phyloP scores from a whole-genome alignment of 2,329 filamentous ascomycete genomes.

The Davidsoniella australis region DNA sequence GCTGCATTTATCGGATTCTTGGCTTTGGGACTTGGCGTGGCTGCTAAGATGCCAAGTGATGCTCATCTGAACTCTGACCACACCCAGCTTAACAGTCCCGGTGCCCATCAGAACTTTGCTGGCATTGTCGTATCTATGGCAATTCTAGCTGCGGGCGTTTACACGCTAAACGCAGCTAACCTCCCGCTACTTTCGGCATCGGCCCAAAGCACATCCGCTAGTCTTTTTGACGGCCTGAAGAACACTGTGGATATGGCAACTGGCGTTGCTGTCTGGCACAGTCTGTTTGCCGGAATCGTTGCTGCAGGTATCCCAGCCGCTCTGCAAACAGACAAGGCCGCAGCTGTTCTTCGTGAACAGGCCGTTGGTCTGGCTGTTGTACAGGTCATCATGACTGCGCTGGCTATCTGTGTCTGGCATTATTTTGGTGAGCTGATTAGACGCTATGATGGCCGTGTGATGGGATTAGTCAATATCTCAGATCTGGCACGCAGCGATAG shows the following conservation, averaged over 20 bases:
- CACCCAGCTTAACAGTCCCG: slow-evolving; percentile 18
- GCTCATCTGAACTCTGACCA: slow-evolving; percentile 18
- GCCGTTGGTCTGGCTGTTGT: slow-evolving; percentile 26
- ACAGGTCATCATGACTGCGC: slow-evolving; percentile 24
- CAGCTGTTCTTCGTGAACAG: slow-evolving; percentile 22
- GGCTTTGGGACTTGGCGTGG: slow-evolving; percentile 1
- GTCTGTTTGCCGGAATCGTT: slow-evolving; percentile 26
- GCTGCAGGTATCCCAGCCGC: slow-evolving; percentile 25
- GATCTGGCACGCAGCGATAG: slow-evolving; percentile 26
- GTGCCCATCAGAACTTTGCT: slow-evolving; percentile 20
- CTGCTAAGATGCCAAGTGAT: slow-evolving; percentile 8
- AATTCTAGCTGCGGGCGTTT: slow-evolving; percentile 27
- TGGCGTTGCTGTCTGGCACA: slow-evolving; percentile 25
- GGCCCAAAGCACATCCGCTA: slow-evolving; percentile 31
- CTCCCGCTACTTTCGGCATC: slow-evolving; percentile 29
- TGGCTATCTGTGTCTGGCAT: slow-evolving; percentile 24
- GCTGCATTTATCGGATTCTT: slow-evolving; percentile 30
- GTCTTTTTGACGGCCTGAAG: slow-evolving; percentile 27
- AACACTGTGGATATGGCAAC: slow-evolving; percentile 32
- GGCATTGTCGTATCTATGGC: slow-evolving; percentile 29
- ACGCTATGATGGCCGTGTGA: slow-evolving; percentile 28
- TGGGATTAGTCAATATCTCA: slow-evolving; percentile 30
- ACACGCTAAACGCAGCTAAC: slow-evolving; percentile 24
- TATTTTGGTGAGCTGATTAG: slow-evolving; percentile 25
- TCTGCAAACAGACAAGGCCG: slow-evolving; percentile 16